Conservation (phyloP, 1,284 basidiomycete genomes). For the Ceratobasidium sp. region DNA sequence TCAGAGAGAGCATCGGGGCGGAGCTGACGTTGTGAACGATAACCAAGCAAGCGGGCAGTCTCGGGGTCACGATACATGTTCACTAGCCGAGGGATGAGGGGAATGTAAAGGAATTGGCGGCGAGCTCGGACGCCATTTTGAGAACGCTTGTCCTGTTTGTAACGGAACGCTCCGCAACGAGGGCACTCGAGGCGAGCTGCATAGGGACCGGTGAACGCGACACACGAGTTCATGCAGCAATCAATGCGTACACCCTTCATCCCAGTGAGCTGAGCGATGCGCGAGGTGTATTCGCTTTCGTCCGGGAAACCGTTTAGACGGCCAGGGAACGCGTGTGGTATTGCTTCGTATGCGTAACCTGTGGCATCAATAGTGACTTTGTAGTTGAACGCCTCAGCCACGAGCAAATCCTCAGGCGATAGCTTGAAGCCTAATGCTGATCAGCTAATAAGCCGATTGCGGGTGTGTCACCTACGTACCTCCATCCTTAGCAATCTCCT, state of each 20-base stretch:
- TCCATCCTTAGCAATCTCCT: not conserved
- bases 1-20: conserved; percentile 42
- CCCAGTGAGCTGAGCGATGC: not conserved
- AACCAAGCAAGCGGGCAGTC: conserved; percentile 43
- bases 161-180: conserved; percentile 33
- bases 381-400: conserved; percentile 36
- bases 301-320: not conserved
- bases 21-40: conserved; percentile 44
- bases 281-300: not conserved
- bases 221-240: conserved; percentile 40
- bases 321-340: conserved; percentile 18
- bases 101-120: conserved; percentile 38
- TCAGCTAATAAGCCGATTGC: not conserved
- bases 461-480: not conserved
- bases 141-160: not conserved
- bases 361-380: conserved; percentile 31
- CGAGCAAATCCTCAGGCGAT: not conserved
- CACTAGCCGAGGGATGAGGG: conserved; percentile 35
- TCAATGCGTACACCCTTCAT: conserved; percentile 17
- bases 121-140: not conserved
- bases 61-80: conserved; percentile 35
- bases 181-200: conserved; percentile 19
- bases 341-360: conserved; percentile 4
- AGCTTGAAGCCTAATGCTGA: conserved; percentile 1
- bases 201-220: conserved; percentile 35